phyloP scores from a whole-genome alignment of 2,329 filamentous ascomycete genomes.

The Coniochaeta pulveracea region DNA sequence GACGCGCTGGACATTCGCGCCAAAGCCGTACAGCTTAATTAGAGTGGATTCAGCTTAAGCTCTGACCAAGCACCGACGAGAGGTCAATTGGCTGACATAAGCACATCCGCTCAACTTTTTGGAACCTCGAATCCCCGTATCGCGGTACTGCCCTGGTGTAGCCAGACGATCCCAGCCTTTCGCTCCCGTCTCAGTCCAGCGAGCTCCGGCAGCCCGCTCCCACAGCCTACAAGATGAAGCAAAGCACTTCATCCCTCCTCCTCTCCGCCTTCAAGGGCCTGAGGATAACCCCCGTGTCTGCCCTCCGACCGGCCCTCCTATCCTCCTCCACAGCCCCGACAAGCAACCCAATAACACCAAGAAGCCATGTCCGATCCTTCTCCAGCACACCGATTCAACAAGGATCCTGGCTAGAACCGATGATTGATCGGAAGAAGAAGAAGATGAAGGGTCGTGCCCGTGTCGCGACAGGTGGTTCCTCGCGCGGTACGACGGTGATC shows the following conservation, averaged over 20 bases:
- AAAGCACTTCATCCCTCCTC: conserved; percentile 29
- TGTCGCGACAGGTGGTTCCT: conserved; percentile 82
- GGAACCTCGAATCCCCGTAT: not conserved
- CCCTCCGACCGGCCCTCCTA: conserved; percentile 24
- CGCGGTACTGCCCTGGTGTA: not conserved
- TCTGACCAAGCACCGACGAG: no score
- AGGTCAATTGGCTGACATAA: no score
- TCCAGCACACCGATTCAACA: conserved; percentile 51
- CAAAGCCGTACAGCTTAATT: no score
- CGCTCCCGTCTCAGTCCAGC: conserved; percentile 5
- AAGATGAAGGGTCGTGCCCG: conserved; percentile 87
- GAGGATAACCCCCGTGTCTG: conserved; percentile 28
- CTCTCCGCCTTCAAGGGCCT: conserved; percentile 39
- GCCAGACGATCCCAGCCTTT: conserved; percentile 2
- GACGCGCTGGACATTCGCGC: no score
- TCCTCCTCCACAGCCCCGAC: conserved; percentile 19
- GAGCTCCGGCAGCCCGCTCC: conserved; percentile 17
- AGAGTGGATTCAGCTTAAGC: no score
- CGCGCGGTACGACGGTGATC: conserved; percentile 85
- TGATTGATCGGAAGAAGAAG: conserved; percentile 62
- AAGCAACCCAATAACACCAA: conserved; percentile 18
- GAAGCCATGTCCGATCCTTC: conserved; percentile 51
- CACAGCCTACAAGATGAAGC: conserved; percentile 27
- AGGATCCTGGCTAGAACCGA: conserved; percentile 76
- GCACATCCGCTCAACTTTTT: conserved; percentile 1